These are phyloP conservation scores for Echium plantagineum DNA, from an alignment of 257 asterid species.

Conservation along the genomic window DNA sequence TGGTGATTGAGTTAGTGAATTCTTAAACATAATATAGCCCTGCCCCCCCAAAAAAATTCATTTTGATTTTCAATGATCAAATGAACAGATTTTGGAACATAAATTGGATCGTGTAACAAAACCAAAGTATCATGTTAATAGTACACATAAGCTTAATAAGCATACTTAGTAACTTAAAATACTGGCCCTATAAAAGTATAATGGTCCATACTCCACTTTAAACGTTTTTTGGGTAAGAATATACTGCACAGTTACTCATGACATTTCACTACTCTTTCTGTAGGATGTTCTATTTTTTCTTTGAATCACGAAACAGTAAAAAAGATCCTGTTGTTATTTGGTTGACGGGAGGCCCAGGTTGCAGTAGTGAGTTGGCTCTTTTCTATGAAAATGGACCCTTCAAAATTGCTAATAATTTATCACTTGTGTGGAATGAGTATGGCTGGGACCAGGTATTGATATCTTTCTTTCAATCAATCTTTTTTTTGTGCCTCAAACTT, in stretches of 20 bases:
- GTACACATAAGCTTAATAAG: no score
- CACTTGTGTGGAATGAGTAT: conserved; percentile 72
- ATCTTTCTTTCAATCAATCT: neutral
- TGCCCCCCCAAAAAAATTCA: no score
- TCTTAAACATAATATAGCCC: no score
- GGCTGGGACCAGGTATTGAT: conserved; percentile 49
- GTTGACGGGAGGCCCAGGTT: conserved; percentile 99
- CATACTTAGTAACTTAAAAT: no score
- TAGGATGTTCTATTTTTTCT: conserved; percentile 96
- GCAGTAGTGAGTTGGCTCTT: conserved; percentile 95
- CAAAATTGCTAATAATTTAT: conserved; percentile 48
- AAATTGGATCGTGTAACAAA: no score
- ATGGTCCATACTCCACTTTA: neutral
- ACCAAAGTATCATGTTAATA: no score
- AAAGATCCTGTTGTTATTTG: conserved; percentile 87
- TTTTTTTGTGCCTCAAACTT: neutral
- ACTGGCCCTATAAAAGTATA: no score
- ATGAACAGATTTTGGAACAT: no score
- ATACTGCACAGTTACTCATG: neutral
- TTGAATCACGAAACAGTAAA: conserved; percentile 67
- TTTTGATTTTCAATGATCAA: no score
- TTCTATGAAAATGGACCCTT: conserved; percentile 97
- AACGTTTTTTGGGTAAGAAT: neutral
- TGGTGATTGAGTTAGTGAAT: no score
- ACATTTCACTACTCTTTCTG: conserved; percentile 5